Evolutionary conservation across 768 basidiomycete genomes (phyloP).

Genomic region (Boletus pseudopeckii): DNA sequence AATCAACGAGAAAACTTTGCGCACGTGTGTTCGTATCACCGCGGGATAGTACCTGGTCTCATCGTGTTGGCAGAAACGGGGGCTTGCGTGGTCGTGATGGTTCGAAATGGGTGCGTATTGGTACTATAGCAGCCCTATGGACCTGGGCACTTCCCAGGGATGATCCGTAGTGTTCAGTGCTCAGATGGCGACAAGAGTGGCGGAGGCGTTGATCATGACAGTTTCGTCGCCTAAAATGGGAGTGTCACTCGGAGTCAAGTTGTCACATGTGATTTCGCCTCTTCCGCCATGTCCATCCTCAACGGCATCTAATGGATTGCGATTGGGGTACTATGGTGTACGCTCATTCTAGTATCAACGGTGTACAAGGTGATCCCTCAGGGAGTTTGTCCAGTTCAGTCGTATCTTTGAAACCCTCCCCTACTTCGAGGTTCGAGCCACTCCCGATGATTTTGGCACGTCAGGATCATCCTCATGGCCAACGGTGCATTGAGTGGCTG

Average conservation of each 20-base stretch:
- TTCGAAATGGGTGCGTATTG: neutral
- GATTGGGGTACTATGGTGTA: too few relatives aligned
- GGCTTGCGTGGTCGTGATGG: neutral
- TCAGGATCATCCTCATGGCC: too few relatives aligned
- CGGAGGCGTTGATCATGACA: neutral
- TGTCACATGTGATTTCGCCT: neutral
- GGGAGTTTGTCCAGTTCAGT: neutral
- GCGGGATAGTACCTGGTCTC: neutral
- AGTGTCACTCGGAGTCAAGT: neutral
- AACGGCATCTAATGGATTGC: neutral
- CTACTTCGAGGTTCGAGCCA: too few relatives aligned
- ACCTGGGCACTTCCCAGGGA: neutral
- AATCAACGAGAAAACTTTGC: neutral
- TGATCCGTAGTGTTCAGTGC: too few relatives aligned
- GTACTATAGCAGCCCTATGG: too few relatives aligned
- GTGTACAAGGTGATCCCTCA: neutral
- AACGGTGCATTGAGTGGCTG: too few relatives aligned
- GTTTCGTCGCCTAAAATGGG: neutral
- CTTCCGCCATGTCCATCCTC: neutral
- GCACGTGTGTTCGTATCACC: neutral
- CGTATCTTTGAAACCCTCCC: too few relatives aligned
- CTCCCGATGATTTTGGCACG: too few relatives aligned
- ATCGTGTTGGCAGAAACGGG: neutral
- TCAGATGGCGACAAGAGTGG: neutral
- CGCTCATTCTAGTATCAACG: neutral